Percentiles rank a stretch among this genome's conserved stretches.
phyloP scores from a whole-genome alignment of 2,329 filamentous ascomycete genomes.

The Hymenoscyphus salicellus region DNA sequence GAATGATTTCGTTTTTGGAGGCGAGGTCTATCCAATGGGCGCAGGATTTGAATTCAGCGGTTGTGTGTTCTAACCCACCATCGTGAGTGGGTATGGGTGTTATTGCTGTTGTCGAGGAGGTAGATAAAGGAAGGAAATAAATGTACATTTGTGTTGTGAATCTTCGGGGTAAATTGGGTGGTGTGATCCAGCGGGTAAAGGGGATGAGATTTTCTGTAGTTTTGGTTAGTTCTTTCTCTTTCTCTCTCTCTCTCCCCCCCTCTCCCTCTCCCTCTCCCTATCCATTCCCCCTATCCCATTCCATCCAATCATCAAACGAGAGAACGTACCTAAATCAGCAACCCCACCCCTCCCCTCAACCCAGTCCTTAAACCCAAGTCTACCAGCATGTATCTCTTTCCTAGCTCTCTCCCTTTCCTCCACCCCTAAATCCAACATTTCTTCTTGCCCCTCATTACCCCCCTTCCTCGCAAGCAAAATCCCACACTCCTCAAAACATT shows the following conservation, averaged over 20 bases:
- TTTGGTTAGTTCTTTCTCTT: neutral
- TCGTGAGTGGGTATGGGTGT: conserved; percentile 62
- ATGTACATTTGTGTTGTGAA: conserved; percentile 98
- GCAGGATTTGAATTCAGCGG: conserved; percentile 73
- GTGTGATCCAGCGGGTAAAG: conserved; percentile 92
- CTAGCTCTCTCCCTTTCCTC: conserved; percentile 63
- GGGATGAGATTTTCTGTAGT: conserved; percentile 63
- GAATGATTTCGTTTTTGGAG: conserved; percentile 63
- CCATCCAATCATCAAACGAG: neutral
- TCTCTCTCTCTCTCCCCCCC: neutral
- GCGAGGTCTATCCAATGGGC: conserved; percentile 67
- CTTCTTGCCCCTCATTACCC: conserved; percentile 39
- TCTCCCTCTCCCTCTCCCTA: too few species aligned
- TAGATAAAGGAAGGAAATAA: conserved; percentile 70
- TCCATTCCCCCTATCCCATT: neutral
- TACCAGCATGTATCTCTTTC: conserved; percentile 63
- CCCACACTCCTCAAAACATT: conserved; percentile 94
- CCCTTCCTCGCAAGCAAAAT: conserved; percentile 61
- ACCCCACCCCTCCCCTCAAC: conserved; percentile 52
- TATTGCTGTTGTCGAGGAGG: conserved; percentile 14
- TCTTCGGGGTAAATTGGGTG: conserved; percentile 65
- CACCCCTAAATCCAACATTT: conserved; percentile 59
- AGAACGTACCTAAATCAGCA: conserved; percentile 60
- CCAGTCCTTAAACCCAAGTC: conserved; percentile 67
- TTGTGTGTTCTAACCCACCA: conserved; percentile 63